Base-by-base conservation (phyloP, 1,284 basidiomycete genomes). In the Cutaneotrichosporon sp. region DNA sequence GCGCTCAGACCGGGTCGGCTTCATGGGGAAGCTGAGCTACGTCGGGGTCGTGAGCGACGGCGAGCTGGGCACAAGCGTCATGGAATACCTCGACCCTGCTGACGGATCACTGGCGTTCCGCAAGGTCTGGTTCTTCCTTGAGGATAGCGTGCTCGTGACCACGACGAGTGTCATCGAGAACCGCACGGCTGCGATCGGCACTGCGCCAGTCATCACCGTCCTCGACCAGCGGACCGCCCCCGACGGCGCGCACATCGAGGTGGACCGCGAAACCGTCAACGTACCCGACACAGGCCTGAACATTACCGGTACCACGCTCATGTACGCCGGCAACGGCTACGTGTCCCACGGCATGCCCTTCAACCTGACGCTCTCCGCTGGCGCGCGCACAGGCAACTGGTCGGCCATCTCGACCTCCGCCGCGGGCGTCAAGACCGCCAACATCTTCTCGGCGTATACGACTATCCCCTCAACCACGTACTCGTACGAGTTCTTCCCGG, bases 61-160 rank as follows among this genome's bases (percentile, higher is more conserved):
- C 5, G 72, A 71, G 31, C 72, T 83, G 46, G 87, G 87, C 9
- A 75, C 83, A 8, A 83, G 83, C 0, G 86, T 81, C 20, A 87
- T 88, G 86, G 69, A 71, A 51, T 73, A 67, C 43, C 25, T 63
- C 33, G 72, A 88, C 69, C 87, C 87, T 1, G 60, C 78, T 46
- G 87, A 86, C 5, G 70, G 78, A n/a, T 72, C 82, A 4, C 72
- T 89, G 49, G 76, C 78, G 60, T 90, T 84, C 82, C 85, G 86
- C 68, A 89, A 89, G 75, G 83, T 84, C 0, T 88, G 85, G 85
- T 88, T 89, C 79, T 89, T 87, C 83, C 82, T 90, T 62, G 82
- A 85, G 54, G 79, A 84, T 66, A 84, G 86, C 68, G 79, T 86
- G 42, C 83, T 84, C 66, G 84, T 89, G 67, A 85, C 86, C 81